Conservation (phyloP, 2,329 filamentous ascomycete genomes). For the Coniosporium uncinatum region DNA sequence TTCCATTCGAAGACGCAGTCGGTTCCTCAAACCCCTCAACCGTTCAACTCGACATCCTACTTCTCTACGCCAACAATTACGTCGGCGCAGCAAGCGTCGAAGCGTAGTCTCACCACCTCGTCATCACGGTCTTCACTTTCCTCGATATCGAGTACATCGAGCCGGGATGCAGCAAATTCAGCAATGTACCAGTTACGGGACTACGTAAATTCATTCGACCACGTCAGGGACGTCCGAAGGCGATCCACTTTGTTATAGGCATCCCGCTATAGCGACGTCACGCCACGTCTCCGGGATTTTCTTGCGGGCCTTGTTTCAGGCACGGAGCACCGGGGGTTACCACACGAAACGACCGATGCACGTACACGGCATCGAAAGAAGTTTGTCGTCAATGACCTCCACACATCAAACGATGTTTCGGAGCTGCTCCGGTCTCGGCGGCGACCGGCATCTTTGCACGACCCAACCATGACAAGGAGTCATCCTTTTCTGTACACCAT, state of each 20-base stretch:
- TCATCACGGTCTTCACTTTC: constrained; percentile 82
- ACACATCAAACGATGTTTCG: too few relatives aligned
- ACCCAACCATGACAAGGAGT: too few relatives aligned
- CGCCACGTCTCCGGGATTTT: too few relatives aligned
- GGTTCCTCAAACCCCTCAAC: neutral
- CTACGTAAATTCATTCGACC: constrained; percentile 88
- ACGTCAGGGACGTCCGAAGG: constrained; percentile 56
- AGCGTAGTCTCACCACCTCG: constrained; percentile 47
- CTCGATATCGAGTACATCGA: constrained; percentile 61
- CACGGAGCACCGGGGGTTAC: too few relatives aligned
- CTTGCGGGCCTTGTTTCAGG: too few relatives aligned
- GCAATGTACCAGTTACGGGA: constrained; percentile 75
- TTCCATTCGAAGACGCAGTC: neutral
- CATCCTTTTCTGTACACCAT: too few relatives aligned
- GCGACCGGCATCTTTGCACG: too few relatives aligned
- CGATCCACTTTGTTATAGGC: constrained; percentile 19
- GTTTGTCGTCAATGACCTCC: too few relatives aligned
- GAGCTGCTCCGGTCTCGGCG: too few relatives aligned
- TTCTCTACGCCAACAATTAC: neutral
- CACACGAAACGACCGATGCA: too few relatives aligned
- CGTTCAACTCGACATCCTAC: neutral
- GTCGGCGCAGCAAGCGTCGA: constrained; percentile 21
- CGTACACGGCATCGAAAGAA: too few relatives aligned
- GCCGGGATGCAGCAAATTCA: constrained; percentile 63
- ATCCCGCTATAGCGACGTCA: too few relatives aligned